A percentile compares a stretch with the other conserved stretches of the same genome.
These are phyloP conservation scores for Pholiota microspora DNA, from an alignment of 768 basidiomycete genomes.

Conservation along the genomic window DNA sequence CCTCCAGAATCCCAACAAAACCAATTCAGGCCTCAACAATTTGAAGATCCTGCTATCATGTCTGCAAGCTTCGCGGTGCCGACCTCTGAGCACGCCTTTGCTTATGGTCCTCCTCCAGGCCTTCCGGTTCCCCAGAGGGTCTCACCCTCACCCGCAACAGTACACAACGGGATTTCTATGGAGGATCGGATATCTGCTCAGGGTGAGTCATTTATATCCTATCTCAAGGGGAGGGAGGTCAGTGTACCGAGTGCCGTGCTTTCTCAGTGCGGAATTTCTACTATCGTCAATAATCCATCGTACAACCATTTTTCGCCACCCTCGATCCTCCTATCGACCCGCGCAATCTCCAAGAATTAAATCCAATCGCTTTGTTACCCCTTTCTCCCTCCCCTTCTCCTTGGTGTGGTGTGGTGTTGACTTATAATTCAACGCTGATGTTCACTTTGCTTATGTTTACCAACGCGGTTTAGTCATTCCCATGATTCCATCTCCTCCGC, in stretches of 20 bases:
- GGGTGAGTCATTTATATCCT: constrained; percentile 64
- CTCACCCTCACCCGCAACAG: constrained; percentile 20
- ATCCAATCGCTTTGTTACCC: constrained; percentile 31
- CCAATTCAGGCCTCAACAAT: constrained; percentile 39
- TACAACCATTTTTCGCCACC: constrained; percentile 30
- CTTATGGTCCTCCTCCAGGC: constrained; percentile 69
- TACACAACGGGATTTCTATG: constrained; percentile 19
- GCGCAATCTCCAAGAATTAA: constrained; percentile 26
- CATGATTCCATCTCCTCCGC: constrained; percentile 46
- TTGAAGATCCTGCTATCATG: constrained; percentile 80
- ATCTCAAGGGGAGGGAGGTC: constrained; percentile 78
- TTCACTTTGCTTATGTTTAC: constrained; percentile 36
- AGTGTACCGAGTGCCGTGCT: constrained; percentile 87
- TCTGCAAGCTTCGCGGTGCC: constrained; percentile 61
- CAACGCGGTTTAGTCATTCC: constrained; percentile 37
- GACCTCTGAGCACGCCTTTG: constrained; percentile 28
- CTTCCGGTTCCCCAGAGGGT: constrained; percentile 43
- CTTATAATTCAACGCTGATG: constrained; percentile 54
- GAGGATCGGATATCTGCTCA: constrained; percentile 39
- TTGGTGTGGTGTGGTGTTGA: constrained; percentile 45
- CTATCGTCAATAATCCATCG: constrained; percentile 63
- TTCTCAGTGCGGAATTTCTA: constrained; percentile 85
- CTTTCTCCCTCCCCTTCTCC: constrained; percentile 46
- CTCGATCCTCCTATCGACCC: constrained; percentile 22
- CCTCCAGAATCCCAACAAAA: constrained; percentile 13